These are phyloP conservation scores for Barnettozyma sucrosica DNA, from an alignment of 805 yeast species.

Conservation along the genomic window DNA sequence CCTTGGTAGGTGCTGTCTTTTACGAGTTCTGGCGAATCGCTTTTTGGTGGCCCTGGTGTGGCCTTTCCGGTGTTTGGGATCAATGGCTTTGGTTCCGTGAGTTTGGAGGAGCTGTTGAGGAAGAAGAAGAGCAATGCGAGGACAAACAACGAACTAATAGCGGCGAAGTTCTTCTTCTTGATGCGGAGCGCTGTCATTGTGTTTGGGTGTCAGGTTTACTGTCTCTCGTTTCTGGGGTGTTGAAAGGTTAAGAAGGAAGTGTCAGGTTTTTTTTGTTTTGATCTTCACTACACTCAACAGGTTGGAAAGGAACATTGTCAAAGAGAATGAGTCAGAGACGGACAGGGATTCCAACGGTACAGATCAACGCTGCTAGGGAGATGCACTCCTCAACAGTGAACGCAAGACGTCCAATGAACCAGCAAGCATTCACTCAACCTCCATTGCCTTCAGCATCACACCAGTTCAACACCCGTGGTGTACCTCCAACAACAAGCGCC, in stretches of 20 bases:
- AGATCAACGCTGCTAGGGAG: slow-evolving; percentile 57
- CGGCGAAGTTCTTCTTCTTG: slow-evolving; percentile 5
- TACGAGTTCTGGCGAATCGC: background rate
- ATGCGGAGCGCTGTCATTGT: background rate
- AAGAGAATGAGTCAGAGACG: slow-evolving; percentile 27
- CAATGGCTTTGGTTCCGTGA: slow-evolving; percentile 25
- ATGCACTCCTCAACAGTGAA: slow-evolving; percentile 41
- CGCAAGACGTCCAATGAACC: slow-evolving; percentile 27
- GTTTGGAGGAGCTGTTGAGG: slow-evolving; percentile 12
- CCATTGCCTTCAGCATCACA: background rate
- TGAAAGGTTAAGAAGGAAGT: too few relatives aligned
- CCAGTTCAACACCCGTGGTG: background rate
- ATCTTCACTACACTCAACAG: too few relatives aligned
- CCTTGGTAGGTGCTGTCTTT: background rate
- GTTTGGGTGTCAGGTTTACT: background rate
- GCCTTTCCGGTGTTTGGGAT: slow-evolving; percentile 28
- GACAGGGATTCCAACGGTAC: slow-evolving; percentile 46
- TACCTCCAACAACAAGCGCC: background rate
- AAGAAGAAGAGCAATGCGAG: slow-evolving; percentile 17
- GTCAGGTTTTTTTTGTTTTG: background rate
- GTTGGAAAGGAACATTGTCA: background rate
- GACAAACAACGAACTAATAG: slow-evolving; percentile 8
- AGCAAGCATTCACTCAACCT: background rate
- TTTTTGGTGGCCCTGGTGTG: background rate
- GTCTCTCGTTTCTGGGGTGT: background rate